Base-by-base conservation (phyloP, 2,329 filamentous ascomycete genomes). In the Pestalotiopsis sp. region DNA sequence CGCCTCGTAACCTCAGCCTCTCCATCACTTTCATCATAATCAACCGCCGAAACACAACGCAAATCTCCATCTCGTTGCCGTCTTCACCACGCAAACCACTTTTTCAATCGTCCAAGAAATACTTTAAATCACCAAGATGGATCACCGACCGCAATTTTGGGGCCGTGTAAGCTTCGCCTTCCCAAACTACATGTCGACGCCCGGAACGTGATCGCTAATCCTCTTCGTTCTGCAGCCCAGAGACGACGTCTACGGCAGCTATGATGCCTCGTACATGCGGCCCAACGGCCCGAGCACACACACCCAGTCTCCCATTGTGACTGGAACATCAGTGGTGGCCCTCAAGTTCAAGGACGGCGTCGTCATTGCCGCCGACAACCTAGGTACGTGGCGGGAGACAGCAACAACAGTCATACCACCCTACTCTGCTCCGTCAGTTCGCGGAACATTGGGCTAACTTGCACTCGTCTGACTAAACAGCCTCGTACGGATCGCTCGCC, bases 341-440 rank as follows among this genome's bases (percentile, higher is more conserved):
- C 88, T 98, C 80, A 98, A 98, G 86, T 99, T 94, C 88, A 95
- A 94, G 78, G 94, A 95, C 75, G 96, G 96, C 78, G 94, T 99
- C 72, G 95, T 97, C 77, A 95, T 99, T 80, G 96, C 95, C 66
- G 94, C 96, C 76, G 96, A 99, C 83, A 99, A 98, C 85, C 85
- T 99, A 73, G 94, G 94, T 97, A 86, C 68, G 86, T 75, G 17
- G 2, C 14, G 6, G n/a, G n/a, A 49, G 45, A 52, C 17, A 52
- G 6, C n/a, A 20, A 52, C 45, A 36, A 4, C 4, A 13, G 23
- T 58, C 17, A n/a, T 13, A 5, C 27, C 14, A 27, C 5, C 27
- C 31, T 13, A 3, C 31, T 11, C 59, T 5, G 17, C 59, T 38
- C 12, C 4, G 9, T 7, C 27, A 4, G 7, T 17, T 27, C 14